Percentiles rank a stretch among this genome's conserved stretches.
Evolutionary conservation across 1,284 basidiomycete genomes (phyloP).

Genomic region (Pholiota adiposa): DNA sequence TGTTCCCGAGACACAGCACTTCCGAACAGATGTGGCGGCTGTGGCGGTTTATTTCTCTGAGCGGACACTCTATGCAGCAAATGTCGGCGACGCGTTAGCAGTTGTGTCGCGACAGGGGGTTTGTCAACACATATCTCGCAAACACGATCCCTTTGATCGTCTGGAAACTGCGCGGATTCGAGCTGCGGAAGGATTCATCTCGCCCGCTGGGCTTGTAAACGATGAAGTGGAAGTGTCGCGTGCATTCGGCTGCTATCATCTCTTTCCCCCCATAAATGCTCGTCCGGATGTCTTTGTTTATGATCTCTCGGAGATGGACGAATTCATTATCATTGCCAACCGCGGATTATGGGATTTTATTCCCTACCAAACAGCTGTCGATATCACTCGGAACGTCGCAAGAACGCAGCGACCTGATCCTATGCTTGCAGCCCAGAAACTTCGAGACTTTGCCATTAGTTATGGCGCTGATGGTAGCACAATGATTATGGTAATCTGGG

Average conservation of each 20-base stretch:
- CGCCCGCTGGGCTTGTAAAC: slow-evolving; percentile 90
- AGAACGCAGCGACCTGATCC: slow-evolving; percentile 87
- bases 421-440: slow-evolving; percentile 96
- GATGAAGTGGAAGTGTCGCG: slow-evolving; percentile 92
- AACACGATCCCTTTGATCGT: slow-evolving; percentile 92
- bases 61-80: slow-evolving; percentile 88
- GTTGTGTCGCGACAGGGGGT: slow-evolving; percentile 87
- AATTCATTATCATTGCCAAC: slow-evolving; percentile 97
- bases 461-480: slow-evolving; percentile 94
- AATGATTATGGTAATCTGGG: slow-evolving; percentile 97
- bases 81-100: slow-evolving; percentile 89
- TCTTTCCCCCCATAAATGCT: slow-evolving; percentile 91
- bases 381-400: slow-evolving; percentile 93
- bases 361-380: slow-evolving; percentile 95
- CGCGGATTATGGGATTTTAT: slow-evolving; percentile 94
- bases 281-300: slow-evolving; percentile 80
- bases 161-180: slow-evolving; percentile 88
- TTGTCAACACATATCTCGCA: slow-evolving; percentile 77
- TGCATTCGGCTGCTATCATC: slow-evolving; percentile 93
- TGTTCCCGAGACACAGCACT: slow-evolving; percentile 46
- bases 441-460: slow-evolving; percentile 95
- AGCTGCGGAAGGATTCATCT: slow-evolving; percentile 94
- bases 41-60: slow-evolving; percentile 87
- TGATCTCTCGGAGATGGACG: slow-evolving; percentile 84
- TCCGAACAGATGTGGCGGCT: slow-evolving; percentile 83